Conservation (phyloP, 2,329 filamentous ascomycete genomes). For the Septoria petroselini region DNA sequence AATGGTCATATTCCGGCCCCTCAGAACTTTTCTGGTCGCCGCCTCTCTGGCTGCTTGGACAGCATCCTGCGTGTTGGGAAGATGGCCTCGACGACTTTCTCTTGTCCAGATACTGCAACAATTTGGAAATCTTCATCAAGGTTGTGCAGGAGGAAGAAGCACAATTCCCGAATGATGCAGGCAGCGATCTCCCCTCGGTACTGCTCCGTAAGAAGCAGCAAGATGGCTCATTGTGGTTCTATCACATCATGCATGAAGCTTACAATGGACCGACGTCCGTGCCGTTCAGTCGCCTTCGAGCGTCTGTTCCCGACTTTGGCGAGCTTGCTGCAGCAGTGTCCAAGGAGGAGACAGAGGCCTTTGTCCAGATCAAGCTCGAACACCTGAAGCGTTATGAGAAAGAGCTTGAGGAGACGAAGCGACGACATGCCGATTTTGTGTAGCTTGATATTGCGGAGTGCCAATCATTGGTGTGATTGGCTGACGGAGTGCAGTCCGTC, state of each 20-base stretch:
- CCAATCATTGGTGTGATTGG: too few species aligned
- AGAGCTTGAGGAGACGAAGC: too few species aligned
- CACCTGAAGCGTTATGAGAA: too few species aligned
- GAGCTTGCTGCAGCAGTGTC: conserved; percentile 10
- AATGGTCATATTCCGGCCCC: conserved; percentile 30
- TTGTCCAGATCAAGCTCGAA: too few species aligned
- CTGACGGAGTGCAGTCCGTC: too few species aligned
- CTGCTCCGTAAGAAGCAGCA: background rate
- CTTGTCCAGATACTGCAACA: conserved; percentile 4
- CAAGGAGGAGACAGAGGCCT: conserved; percentile 2
- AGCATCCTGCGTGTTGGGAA: background rate
- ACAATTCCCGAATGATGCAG: background rate
- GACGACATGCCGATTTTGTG: too few species aligned
- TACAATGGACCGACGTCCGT: conserved; percentile 4
- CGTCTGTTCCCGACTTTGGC: conserved; percentile 4
- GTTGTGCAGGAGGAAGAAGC: conserved; percentile 2
- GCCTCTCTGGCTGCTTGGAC: conserved; percentile 15
- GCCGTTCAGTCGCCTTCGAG: conserved; percentile 5
- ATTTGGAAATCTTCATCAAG: conserved; percentile 3
- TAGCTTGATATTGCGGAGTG: too few species aligned
- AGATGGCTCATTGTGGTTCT: conserved; percentile 11
- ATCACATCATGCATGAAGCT: conserved; percentile 10
- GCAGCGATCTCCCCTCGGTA: conserved; percentile 7
- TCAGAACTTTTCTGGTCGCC: conserved; percentile 25
- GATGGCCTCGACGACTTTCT: too few species aligned